A percentile compares a stretch with the other conserved stretches of the same genome.
These are phyloP conservation scores for Coemansia sp. DNA, from an alignment of 192 early-diverging fungal species.

Conservation along the genomic window DNA sequence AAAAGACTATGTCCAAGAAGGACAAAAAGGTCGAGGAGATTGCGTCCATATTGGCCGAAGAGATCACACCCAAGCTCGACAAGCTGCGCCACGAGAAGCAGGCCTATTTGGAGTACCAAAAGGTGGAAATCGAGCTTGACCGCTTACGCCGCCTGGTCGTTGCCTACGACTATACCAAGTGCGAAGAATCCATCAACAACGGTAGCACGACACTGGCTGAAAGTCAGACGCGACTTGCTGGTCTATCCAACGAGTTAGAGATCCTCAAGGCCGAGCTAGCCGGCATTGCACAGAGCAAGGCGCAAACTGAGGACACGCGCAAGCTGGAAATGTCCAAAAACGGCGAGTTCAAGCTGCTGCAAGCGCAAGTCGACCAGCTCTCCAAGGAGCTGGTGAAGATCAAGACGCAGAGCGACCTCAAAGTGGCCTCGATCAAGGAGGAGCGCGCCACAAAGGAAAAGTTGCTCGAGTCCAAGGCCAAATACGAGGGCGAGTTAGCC, in stretches of 20 bases:
- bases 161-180: slow-evolving; percentile 79
- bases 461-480: slow-evolving; percentile 32
- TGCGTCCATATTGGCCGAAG: slow-evolving; percentile 74
- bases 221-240: slow-evolving; percentile 38
- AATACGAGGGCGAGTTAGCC: slow-evolving; percentile 38
- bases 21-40: slow-evolving; percentile 95
- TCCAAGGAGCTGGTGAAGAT: slow-evolving; percentile 80
- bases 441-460: slow-evolving; percentile 59
- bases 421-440: slow-evolving; percentile 72
- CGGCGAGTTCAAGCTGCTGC: slow-evolving; percentile 69
- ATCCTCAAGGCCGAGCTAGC: slow-evolving; percentile 65
- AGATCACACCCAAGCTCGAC: slow-evolving; percentile 93
- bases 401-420: slow-evolving; percentile 83
- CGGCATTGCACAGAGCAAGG: slow-evolving; percentile 64
- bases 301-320: slow-evolving; percentile 52
- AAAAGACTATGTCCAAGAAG: slow-evolving; percentile 93
- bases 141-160: slow-evolving; percentile 76
- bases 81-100: slow-evolving; percentile 84
- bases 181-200: slow-evolving; percentile 63
- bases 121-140: slow-evolving; percentile 88
- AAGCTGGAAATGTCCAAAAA: slow-evolving; percentile 61
- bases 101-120: slow-evolving; percentile 90
- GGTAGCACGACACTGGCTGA: slow-evolving; percentile 32
- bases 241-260: slow-evolving; percentile 46
- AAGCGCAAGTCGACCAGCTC: slow-evolving; percentile 71